A percentile compares a stretch with the other conserved stretches of the same genome.
These are phyloP conservation scores for Firmiana major DNA, from an alignment of 345 rosid genomes.

Conservation along the genomic window DNA sequence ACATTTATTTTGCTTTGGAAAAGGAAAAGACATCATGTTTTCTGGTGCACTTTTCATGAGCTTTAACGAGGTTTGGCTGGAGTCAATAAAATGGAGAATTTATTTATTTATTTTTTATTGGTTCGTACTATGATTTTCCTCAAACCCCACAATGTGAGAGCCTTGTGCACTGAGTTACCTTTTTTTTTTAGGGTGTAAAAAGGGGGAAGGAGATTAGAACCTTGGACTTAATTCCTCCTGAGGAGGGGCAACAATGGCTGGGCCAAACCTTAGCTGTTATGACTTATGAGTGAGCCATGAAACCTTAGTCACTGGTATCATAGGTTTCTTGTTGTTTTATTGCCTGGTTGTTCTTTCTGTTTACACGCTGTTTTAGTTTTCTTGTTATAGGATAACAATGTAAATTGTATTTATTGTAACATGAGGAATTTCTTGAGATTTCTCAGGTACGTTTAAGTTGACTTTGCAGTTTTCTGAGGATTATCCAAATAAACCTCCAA, in stretches of 20 bases:
- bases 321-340: not conserved
- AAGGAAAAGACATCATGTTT: not conserved
- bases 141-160: too few species aligned
- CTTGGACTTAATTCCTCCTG: too few species aligned
- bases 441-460: slow-evolving; percentile 56
- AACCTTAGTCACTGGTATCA: not conserved
- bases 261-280: too few species aligned
- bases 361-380: not conserved
- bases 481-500: slow-evolving; percentile 66
- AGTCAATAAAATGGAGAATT: not conserved
- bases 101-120: too few species aligned
- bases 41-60: not conserved
- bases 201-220: too few species aligned
- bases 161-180: too few species aligned
- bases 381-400: not conserved
- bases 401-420: not conserved
- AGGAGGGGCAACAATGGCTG: too few species aligned
- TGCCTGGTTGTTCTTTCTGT: not conserved
- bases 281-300: not conserved
- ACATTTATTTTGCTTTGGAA: too few species aligned
- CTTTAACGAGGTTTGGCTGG: not conserved
- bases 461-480: slow-evolving; percentile 59
- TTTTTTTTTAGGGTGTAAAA: too few species aligned
- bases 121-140: too few species aligned
- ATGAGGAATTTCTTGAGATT: not conserved